Base-by-base conservation (phyloP, 2,329 filamentous ascomycete species). In the Talaromyces verruculosus region DNA sequence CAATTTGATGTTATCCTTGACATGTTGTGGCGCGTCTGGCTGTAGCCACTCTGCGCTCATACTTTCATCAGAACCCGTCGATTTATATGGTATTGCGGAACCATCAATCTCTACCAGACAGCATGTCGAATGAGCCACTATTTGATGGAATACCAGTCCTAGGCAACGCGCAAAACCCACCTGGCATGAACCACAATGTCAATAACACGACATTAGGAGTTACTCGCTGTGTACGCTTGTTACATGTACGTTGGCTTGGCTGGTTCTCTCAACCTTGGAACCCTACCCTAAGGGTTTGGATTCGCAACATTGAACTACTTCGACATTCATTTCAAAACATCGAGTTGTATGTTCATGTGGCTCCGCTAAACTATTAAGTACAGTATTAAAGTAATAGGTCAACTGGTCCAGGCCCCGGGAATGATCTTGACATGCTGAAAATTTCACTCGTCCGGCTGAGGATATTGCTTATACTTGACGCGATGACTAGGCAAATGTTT, bases 41-140 rank as follows among this genome's bases (percentile, higher is more conserved):
- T 55, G 35, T 39, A 37, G 59, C 64, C 57, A 61, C 64, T 19
- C 47, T 65, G 58, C 43, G 49, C 19, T 65, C 64, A 65, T 63
- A 65, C 39, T 65, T 49, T 63, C 58, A 62, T 65, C 64, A 65
- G 19, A 5, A 1, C 1, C n/a, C 3, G 5, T 22, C 43, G 43
- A 17, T 17, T 3, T 41, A n/a, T 17, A 6, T 4, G 25, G 3
- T 49, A 28, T 28, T 19, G 10, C 45, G 19, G 19, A 47, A 25
- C 10, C 45, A 28, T 49, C 33, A 2, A 35, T 35, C 1, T 35
- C 19, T 49, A 25, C 25, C 45, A 49, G 15, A 25, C 45, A 15
- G 1, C 22, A 5, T 11, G 0, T 49, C 13, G 13, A 51, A 28
- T 51, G 25, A 47, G 19, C n/a, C 19, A 45, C 11, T 43, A n/a